A percentile compares a stretch with the other conserved stretches of the same genome.
Evolutionary conservation across 179 eudicot species (phyloP).

Genomic region (Heliamphora pulchella): DNA sequence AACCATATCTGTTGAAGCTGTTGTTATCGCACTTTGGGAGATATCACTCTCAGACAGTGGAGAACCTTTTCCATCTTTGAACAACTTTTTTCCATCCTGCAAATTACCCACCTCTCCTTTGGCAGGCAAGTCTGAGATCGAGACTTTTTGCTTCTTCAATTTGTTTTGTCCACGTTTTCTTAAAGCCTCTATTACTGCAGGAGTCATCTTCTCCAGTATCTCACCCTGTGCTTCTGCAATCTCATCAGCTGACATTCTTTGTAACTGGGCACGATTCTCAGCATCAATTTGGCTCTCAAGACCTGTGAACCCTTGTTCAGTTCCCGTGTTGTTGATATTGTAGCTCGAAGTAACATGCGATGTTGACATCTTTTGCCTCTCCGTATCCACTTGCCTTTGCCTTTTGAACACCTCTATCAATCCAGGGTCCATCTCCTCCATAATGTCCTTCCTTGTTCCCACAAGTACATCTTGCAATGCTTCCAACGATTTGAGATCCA

Average conservation of each 20-base stretch:
- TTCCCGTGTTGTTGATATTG: constrained; percentile 14
- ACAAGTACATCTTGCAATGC: constrained; percentile 5
- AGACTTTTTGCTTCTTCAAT: constrained; percentile 28
- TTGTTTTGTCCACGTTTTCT: constrained; percentile 52
- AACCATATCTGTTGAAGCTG: constrained; percentile 23
- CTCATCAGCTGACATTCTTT: constrained; percentile 70
- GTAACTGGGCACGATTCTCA: constrained; percentile 65
- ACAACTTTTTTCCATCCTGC: constrained; percentile 25
- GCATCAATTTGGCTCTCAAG: constrained; percentile 74
- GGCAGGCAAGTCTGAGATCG: constrained; percentile 25
- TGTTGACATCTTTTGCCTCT: constrained; percentile 14
- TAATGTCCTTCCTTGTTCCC: constrained; percentile 11
- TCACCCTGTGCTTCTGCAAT: constrained; percentile 83
- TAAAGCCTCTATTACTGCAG: constrained; percentile 46
- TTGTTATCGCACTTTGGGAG: constrained; percentile 18
- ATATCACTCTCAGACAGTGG: constrained; percentile 22
- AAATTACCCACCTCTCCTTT: constrained; percentile 20
- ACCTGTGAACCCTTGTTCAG: constrained; percentile 29
- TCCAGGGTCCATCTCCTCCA: constrained; percentile 13
- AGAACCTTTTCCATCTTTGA: constrained; percentile 20
- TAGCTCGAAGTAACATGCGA: constrained; percentile 9
- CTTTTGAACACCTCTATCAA: constrained; percentile 10
- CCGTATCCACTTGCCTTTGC: constrained; percentile 10
- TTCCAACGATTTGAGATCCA: constrained; percentile 1
- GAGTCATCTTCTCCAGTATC: constrained; percentile 55